These are phyloP conservation scores for Aegilops longissima DNA, from an alignment of 176 grass and related monocot genomes.

Conservation along the genomic window DNA sequence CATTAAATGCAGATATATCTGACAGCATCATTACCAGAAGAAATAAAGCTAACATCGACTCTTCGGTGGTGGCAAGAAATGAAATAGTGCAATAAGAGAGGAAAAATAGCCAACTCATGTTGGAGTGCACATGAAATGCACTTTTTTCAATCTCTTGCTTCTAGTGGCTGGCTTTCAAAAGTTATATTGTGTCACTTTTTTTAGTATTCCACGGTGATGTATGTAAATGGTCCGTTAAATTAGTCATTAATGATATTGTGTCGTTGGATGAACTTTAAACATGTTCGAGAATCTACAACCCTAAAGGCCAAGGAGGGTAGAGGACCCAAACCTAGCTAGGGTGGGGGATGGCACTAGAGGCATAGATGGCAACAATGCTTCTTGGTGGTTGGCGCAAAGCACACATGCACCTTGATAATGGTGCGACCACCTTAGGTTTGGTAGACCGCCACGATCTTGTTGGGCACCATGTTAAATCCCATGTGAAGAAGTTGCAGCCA, in stretches of 20 bases:
- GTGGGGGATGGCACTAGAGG: not conserved
- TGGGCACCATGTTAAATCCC: not conserved
- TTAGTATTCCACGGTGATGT: not conserved
- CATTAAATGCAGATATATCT: not conserved
- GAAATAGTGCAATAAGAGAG: not conserved
- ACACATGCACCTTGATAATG: not conserved
- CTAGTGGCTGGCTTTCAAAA: not conserved
- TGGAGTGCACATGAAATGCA: too few relatives aligned
- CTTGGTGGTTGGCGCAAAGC: not conserved
- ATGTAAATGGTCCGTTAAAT: not conserved
- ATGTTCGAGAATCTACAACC: not conserved
- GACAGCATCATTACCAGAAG: not conserved
- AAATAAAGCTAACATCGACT: not conserved
- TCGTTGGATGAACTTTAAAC: not conserved
- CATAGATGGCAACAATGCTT: not conserved
- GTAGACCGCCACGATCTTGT: not conserved
- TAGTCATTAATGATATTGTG: not conserved
- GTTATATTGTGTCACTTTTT: not conserved
- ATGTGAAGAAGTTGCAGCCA: not conserved
- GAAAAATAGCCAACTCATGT: not conserved
- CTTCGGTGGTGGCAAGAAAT: not conserved
- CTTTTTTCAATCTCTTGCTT: not conserved
- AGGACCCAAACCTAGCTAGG: not conserved
- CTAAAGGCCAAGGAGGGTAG: not conserved
- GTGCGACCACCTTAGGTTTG: not conserved